Evolutionary conservation across 371 early-diverging fungal genomes (phyloP), one percentile per base, ranked within the genome.

Genomic region (Cokeromyces recurvatus): DNA sequence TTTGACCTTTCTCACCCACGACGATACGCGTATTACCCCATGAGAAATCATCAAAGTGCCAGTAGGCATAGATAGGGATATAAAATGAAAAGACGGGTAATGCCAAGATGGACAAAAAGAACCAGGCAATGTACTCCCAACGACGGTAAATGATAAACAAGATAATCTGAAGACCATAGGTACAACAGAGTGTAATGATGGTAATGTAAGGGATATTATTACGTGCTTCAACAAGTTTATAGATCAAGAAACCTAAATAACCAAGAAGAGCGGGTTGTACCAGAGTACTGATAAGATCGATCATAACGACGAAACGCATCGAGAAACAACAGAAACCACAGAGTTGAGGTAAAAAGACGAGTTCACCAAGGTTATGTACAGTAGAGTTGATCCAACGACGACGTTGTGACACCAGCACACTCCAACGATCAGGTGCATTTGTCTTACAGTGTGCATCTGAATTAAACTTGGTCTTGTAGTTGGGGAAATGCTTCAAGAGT

Each of bases 301-400:
- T 57, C 38, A 89, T 75, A 37, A 95, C 95, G 16, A 95, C 87
- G 64, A 95, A 93, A 16, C 94, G 87, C 96, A 96, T 95, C 22
- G 94, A 93, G 75, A 94, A 95, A 59, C 90, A 91, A 61, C 90
- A 92, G 66, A 91, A 92, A 27, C 97, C 97, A 56, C 97, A 96
- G 9, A 95, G 74, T 39, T 83, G 79, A 36, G 86, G 83, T 16
- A 96, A 74, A 32, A 85, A 72, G 39, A 91, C 76, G 16, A 96
- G 74, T 63, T 94, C 97, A 53, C 91, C 82, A 44, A 95, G 67
- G 61, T 96, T 96, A 66, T 91, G 92, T 15, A 96, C 84, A 0
- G 97, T 96, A 14, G 93, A 92, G 67, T 96, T 96, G 51, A 96
- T 96, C 97, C 97, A 96, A 43, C 97, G 76, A 64, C 97, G 85